Conservation (phyloP, 129 eudicot genomes). For the Arctium minus region DNA sequence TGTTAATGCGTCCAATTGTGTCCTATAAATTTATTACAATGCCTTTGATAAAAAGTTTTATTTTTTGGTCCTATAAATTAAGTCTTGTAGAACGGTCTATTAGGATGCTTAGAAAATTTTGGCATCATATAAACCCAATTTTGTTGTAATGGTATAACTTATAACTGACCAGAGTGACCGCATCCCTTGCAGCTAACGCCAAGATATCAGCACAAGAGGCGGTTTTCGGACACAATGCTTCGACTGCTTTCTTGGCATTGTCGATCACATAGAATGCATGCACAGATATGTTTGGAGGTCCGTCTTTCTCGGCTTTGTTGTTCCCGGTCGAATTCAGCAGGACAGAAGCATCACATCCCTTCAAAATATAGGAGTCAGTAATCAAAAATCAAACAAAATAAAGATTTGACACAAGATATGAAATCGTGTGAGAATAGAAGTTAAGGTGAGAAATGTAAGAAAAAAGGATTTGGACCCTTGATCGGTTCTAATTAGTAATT, state of each 20-base stretch:
- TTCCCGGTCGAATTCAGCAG: constrained; percentile 47
- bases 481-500: too few relatives aligned
- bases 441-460: too few relatives aligned
- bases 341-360: constrained; percentile 93
- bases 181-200: constrained; percentile 86
- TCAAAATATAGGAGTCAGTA: not conserved
- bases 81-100: too few relatives aligned
- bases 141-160: too few relatives aligned
- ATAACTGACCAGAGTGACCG: constrained; percentile 59
- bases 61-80: too few relatives aligned
- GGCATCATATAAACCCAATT: too few relatives aligned
- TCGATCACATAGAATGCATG: constrained; percentile 88
- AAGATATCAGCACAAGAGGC: constrained; percentile 90
- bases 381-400: not conserved
- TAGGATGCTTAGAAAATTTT: too few relatives aligned
- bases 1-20: too few relatives aligned
- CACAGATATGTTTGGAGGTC: constrained; percentile 70
- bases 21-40: too few relatives aligned
- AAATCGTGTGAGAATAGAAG: too few relatives aligned
- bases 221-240: constrained; percentile 66
- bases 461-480: too few relatives aligned
- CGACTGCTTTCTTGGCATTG: constrained; percentile 54
- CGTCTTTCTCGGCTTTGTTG: constrained; percentile 67
- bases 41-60: too few relatives aligned
- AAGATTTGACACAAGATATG: not conserved